A percentile compares a stretch with the other conserved stretches of the same genome.
These are phyloP conservation scores for Vishniacozyma victoriae DNA, from an alignment of 768 basidiomycete species.

Conservation along the genomic window DNA sequence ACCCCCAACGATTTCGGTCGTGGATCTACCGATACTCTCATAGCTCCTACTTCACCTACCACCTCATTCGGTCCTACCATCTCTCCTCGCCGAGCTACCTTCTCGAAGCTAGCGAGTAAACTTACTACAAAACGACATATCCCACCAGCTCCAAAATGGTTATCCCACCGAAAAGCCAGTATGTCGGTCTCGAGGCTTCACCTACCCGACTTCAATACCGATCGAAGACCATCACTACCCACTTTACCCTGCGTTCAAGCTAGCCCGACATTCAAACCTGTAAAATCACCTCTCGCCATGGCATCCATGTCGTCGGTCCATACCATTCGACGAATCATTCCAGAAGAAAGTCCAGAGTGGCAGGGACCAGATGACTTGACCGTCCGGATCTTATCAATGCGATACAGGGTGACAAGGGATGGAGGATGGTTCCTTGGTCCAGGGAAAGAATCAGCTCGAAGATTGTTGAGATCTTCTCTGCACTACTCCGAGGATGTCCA, in stretches of 20 bases:
- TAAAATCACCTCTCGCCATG: neutral
- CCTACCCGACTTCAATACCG: constrained; percentile 2
- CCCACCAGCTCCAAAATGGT: neutral
- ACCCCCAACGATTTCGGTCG: too few species aligned
- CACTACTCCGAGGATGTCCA: too few species aligned
- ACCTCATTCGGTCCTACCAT: neutral
- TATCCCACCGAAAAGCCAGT: neutral
- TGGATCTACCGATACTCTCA: neutral
- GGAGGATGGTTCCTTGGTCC: neutral
- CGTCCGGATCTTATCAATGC: neutral
- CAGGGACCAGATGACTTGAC: neutral
- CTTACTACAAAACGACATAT: neutral
- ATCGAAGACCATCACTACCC: constrained; percentile 16
- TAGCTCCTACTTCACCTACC: neutral
- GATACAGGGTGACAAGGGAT: neutral
- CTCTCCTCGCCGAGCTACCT: neutral
- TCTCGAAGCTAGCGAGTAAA: neutral
- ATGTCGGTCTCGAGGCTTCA: neutral
- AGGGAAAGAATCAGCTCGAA: too few species aligned
- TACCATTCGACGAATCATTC: neutral
- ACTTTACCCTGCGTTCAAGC: neutral
- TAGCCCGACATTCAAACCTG: too few species aligned
- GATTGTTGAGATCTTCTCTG: too few species aligned
- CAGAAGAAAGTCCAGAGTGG: too few species aligned
- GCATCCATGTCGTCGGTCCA: neutral